Base-by-base conservation (phyloP, 225 moss, liverwort and hornwort species). In the Sphagnum tenellum region DNA sequence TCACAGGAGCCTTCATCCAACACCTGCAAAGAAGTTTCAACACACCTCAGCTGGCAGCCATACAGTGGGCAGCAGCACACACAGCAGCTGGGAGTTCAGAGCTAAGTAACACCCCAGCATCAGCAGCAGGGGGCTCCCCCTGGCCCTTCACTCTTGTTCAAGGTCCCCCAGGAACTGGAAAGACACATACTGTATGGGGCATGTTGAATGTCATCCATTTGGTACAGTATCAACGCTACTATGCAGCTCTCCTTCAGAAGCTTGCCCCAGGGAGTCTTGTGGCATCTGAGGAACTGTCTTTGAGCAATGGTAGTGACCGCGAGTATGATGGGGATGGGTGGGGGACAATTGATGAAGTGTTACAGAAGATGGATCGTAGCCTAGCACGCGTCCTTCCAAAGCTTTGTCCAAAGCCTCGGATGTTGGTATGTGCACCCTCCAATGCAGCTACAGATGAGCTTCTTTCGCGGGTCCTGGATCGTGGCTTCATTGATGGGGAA, bases 141-240 rank as follows among this genome's bases (percentile, higher is more conserved):
- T 99, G 98, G 98, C 98, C 98, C 44, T 99, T 99, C 68, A 99
- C 98, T 6, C 86, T 99, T 64, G 98, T 99, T 47, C 98, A 99
- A 78, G 98, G 98, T 3, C 98, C 98, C 58, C 98, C 98, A 65
- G 98, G 98, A 68, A 99, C 98, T 51, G 98, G 98, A 58, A 99
- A 99, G 75, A 99, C 98, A 5, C 93, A 99, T 61, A 99, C 98
- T 59, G 98, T 99, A 44, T 99, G 98, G 98, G 98, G 98, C 44
- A 99, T 99, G 98, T 64, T 99, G 55, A 99, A 99, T 72, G 98
- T 93, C 50, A 99, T 99, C 55, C 98, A 99, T 67, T 76, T 99
- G 50, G 98, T 99, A 51, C 98, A 99, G 62, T 99, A 93, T 72
- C 98, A 99, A 83, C 89, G 98, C n/a, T 99, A 99, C 60, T 99